Evolutionary conservation across 768 basidiomycete genomes (phyloP).

Genomic region (Tricholoma flavovirens): DNA sequence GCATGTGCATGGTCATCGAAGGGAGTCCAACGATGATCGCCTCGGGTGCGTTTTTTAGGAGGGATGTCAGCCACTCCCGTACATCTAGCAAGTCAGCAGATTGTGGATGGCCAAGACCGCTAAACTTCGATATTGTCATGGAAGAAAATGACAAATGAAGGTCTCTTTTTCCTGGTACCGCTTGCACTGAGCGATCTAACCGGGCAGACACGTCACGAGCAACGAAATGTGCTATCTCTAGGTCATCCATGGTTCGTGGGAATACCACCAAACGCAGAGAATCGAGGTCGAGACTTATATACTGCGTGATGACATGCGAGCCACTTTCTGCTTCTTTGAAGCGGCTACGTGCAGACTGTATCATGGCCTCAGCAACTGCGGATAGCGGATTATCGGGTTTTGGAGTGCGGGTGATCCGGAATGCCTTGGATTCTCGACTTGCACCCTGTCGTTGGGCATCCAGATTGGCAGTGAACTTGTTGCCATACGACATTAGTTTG

Average conservation of each 20-base stretch:
- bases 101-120: slow-evolving; percentile 50
- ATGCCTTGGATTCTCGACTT: slow-evolving; percentile 71
- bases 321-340: slow-evolving; percentile 63
- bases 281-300: slow-evolving; percentile 66
- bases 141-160: slow-evolving; percentile 68
- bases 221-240: slow-evolving; percentile 71
- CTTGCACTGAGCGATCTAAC: slow-evolving; percentile 56
- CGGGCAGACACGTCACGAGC: slow-evolving; percentile 65
- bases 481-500: slow-evolving; percentile 64
- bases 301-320: slow-evolving; percentile 60
- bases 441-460: slow-evolving; percentile 72
- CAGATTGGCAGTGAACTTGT: slow-evolving; percentile 71
- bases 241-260: slow-evolving; percentile 72
- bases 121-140: slow-evolving; percentile 71
- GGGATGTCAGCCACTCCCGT: slow-evolving; percentile 51
- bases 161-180: slow-evolving; percentile 53
- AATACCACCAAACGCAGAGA: slow-evolving; percentile 68
- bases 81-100: slow-evolving; percentile 35
- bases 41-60: slow-evolving; percentile 58
- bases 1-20: slow-evolving; percentile 78
- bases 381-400: slow-evolving; percentile 78
- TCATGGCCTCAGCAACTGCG: slow-evolving; percentile 81
- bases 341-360: slow-evolving; percentile 64
- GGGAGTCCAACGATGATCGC: slow-evolving; percentile 78
- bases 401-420: slow-evolving; percentile 63